Base-by-base conservation (phyloP, 257 asterid species). In the Agastache rugosa region DNA sequence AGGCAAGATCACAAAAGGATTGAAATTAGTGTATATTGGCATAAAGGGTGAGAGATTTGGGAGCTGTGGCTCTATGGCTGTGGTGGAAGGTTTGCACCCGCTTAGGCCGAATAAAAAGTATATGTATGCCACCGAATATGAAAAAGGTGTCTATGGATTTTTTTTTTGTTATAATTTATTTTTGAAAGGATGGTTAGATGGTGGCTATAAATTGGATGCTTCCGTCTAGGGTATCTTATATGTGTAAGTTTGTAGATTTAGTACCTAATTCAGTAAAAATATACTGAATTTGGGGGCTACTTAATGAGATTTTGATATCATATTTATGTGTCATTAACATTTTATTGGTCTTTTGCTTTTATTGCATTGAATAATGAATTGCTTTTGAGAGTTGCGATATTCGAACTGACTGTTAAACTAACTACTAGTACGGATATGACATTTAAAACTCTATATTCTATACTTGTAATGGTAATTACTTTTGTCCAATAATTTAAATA, bases 21-120 rank as follows among this genome's bases (percentile, higher is more conserved):
- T 53, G 35, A 63, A 39, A 51, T 27, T 27, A 63, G 19, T 73
- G 51, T 62, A 77, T 69, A 71, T 23, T 74, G 83, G 83, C 76
- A 51, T 58, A 48, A 45, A 63, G 48, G 78, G 81, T 74, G 79
- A 56, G 76, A 54, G 41, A 68, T 6, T 15, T 63, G 31, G 69
- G 80, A 54, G 77, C 69, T 62, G 77, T 84, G 85, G 89, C 81
- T 78, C 82, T 83, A 79, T 79, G 47, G 92, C 86, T 48, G 92
- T 80, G 93, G 97, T 89, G 90, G 88, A 77, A 80, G 55, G 89
- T 59, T 86, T 70, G 87, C 93, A 83, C 97, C 96, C 95, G 91
- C 95, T 84, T 84, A 84, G 88, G 85, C 88, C 85, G 62, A 67
- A 20, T 74, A 58, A 35, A 58, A 35, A 19, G 70, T 41, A 27